phyloP scores from a whole-genome alignment of 352 stramenopile genomes.

The Albugo candida region DNA sequence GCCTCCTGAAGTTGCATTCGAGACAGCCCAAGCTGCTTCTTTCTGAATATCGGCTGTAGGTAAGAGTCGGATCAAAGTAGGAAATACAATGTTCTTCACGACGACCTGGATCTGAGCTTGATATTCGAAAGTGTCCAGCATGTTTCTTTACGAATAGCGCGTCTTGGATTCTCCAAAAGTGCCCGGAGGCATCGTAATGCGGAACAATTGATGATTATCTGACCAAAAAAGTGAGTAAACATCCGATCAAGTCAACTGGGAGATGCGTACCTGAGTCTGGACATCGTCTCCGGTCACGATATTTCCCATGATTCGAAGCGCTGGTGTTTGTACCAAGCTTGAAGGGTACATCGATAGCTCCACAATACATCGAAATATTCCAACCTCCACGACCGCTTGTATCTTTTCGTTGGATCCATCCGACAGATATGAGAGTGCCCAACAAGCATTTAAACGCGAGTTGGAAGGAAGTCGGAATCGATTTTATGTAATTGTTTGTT shows the following conservation, averaged over 20 bases:
- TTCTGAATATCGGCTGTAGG: slow-evolving; percentile 89
- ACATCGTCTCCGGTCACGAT: slow-evolving; percentile 98
- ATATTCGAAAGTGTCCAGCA: slow-evolving; percentile 99
- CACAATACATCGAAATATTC: slow-evolving; percentile 91
- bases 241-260: not conserved
- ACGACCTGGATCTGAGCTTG: slow-evolving; percentile 98
- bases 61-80: slow-evolving; percentile 91
- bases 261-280: slow-evolving; percentile 83
- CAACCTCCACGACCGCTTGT: slow-evolving; percentile 94
- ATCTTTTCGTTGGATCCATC: slow-evolving; percentile 99
- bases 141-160: slow-evolving; percentile 97
- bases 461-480: too few relatives aligned
- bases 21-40: slow-evolving; percentile 26
- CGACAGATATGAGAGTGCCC: slow-evolving; percentile 95
- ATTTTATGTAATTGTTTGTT: too few relatives aligned
- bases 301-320: slow-evolving; percentile 87
- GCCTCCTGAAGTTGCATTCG: slow-evolving; percentile 89
- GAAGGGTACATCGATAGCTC: slow-evolving; percentile 84
- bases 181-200: slow-evolving; percentile 91
- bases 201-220: slow-evolving; percentile 94
- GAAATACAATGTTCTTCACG: slow-evolving; percentile 95
- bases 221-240: not conserved
- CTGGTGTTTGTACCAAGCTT: slow-evolving; percentile 65
- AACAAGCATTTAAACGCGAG: slow-evolving; percentile 84
- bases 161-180: slow-evolving; percentile 90